Evolutionary conservation across 2,329 filamentous ascomycete genomes (phyloP), one percentile per base, ranked within the genome.

Genomic region (Cytospora piceicola): DNA sequence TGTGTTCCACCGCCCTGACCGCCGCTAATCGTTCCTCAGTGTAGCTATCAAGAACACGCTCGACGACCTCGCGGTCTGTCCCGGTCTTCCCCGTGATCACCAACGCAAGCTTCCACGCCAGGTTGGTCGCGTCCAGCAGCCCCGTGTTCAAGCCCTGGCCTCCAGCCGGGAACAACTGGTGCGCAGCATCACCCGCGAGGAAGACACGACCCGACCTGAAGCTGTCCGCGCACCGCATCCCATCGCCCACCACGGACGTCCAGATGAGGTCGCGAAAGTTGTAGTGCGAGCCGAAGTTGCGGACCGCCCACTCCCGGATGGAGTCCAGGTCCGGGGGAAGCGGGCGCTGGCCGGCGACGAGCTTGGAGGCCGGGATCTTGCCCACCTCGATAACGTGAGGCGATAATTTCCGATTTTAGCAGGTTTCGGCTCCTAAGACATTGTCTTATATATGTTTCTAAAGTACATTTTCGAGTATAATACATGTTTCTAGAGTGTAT

Each of bases 91-190:
- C 61, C 0, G 29, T 58, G 0, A 67, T 36, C 1, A 68, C 64
- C 30, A 46, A 12, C 6, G 61, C 64, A 15, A 87, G 75, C 69
- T 86, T 86, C 83, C 84, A 86, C 27, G 80, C 81, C 0, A 87
- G 75, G 64, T 86, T 86, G 34, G 82, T 76, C 0, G 82, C 80
- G 64, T 86, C 84, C 29, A 82, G 80, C 24, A 87, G 78, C 0
- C 84, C 83, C 0, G 82, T 82, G 70, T 87, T 87, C 81, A 87
- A 83, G 0, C 85, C 85, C 70, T 86, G 84, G 0, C 83, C 85
- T 2, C 83, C 85, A 0, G 81, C 80, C 0, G 83, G 83, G 46
- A 78, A 83, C 67, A 87, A 83, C 15, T 84, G 83, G 66, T 88
- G 85, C 1, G 82, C 83, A 7, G 85, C 83, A 64, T 88, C 85